A percentile compares a stretch with the other conserved stretches of the same genome.
Conservation (phyloP, 108 stramenopile genomes). For the Nitzschia inconspicua region DNA sequence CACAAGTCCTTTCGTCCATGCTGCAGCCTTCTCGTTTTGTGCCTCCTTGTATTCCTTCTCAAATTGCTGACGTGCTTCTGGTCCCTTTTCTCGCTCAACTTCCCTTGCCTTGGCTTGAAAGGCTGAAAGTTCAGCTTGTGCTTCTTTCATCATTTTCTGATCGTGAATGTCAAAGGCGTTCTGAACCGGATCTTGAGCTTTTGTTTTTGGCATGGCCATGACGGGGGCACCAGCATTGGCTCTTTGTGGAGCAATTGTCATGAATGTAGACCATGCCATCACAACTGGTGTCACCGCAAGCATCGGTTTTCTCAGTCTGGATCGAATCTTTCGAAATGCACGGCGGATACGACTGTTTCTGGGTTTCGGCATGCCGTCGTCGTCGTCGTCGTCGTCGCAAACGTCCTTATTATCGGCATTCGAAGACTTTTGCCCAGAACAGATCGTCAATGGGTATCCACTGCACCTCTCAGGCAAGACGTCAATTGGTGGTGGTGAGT, state of each 20-base stretch:
- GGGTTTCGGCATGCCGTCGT: not conserved
- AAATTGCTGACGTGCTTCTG: slow-evolving; percentile 50
- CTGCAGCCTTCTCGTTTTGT: slow-evolving; percentile 30
- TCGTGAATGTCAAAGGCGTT: slow-evolving; percentile 41
- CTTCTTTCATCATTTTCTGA: slow-evolving; percentile 18
- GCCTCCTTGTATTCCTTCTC: slow-evolving; percentile 57
- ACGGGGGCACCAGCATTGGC: slow-evolving; percentile 72
- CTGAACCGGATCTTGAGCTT: slow-evolving; percentile 49
- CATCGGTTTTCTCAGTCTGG: slow-evolving; percentile 12
- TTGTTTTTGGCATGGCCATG: slow-evolving; percentile 52
- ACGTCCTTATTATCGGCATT: not conserved
- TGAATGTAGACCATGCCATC: slow-evolving; percentile 10
- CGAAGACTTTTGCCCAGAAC: not conserved
- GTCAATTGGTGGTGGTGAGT: not conserved
- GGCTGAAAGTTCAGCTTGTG: slow-evolving; percentile 38
- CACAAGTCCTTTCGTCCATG: slow-evolving; percentile 34
- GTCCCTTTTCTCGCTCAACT: slow-evolving; percentile 56
- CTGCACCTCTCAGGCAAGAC: not conserved
- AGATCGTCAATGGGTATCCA: not conserved
- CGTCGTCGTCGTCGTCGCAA: not conserved
- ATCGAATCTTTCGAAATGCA: not conserved
- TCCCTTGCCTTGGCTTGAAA: slow-evolving; percentile 46
- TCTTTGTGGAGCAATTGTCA: not conserved
- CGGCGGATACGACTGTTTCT: not conserved
- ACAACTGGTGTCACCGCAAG: slow-evolving; percentile 9